phyloP scores from a whole-genome alignment of 345 rosid species.

The sweet orange (Citrus sinensis) region DNA sequence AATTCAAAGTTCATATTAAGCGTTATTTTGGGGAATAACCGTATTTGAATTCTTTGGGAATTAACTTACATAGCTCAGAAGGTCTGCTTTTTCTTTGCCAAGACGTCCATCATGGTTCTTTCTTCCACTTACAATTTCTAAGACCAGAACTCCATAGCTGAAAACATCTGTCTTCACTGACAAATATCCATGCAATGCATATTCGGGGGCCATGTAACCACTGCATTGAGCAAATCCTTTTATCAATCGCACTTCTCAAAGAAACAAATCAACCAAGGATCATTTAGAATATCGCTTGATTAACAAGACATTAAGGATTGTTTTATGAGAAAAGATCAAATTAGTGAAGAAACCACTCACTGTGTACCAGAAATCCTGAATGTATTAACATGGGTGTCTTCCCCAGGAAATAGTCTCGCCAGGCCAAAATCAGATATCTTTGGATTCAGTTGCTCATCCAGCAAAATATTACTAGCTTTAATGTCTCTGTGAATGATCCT shows the following conservation, averaged over 20 bases:
- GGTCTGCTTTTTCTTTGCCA: slow-evolving; percentile 56
- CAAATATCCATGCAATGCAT: slow-evolving; percentile 76
- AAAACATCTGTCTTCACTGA: slow-evolving; percentile 85
- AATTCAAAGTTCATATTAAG: neutral
- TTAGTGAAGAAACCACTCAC: slow-evolving; percentile 50
- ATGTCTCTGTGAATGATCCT: slow-evolving; percentile 84
- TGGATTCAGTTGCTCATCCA: slow-evolving; percentile 63
- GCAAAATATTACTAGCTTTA: slow-evolving; percentile 66
- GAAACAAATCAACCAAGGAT: neutral
- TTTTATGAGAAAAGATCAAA: neutral
- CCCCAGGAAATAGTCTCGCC: slow-evolving; percentile 84
- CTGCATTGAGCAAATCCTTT: slow-evolving; percentile 39
- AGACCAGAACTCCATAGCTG: slow-evolving; percentile 76
- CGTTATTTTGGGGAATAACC: neutral
- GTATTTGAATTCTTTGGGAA: neutral
- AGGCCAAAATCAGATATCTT: slow-evolving; percentile 87
- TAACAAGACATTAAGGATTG: neutral
- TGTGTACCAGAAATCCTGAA: slow-evolving; percentile 74
- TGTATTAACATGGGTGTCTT: slow-evolving; percentile 74
- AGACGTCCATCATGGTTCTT: slow-evolving; percentile 54
- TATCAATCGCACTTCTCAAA: neutral
- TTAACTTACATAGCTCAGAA: slow-evolving; percentile 73
- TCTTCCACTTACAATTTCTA: slow-evolving; percentile 88
- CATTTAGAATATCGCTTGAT: neutral
- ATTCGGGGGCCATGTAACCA: slow-evolving; percentile 97